A percentile compares a stretch with the other conserved stretches of the same genome.
Evolutionary conservation across 805 yeast genomes (phyloP).

Genomic region (Nakazawaea peltata): DNA sequence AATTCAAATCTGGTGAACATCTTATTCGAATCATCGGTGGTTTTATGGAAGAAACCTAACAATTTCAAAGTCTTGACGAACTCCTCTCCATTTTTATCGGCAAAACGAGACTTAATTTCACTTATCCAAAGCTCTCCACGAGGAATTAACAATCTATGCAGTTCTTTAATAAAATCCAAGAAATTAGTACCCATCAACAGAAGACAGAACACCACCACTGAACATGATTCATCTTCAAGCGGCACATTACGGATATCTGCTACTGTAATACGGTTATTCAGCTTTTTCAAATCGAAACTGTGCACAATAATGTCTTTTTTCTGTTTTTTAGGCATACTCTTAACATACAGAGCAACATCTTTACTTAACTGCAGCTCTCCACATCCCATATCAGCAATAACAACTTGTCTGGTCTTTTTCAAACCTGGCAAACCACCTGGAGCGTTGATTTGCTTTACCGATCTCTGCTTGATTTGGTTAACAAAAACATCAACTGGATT

Average conservation of each 20-base stretch:
- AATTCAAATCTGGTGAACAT: slow-evolving; percentile 96
- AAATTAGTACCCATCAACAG: slow-evolving; percentile 98
- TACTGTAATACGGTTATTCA: slow-evolving; percentile 88
- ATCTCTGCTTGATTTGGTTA: slow-evolving; percentile 52
- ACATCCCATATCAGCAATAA: slow-evolving; percentile 98
- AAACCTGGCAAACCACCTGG: slow-evolving; percentile 94
- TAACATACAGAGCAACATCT: slow-evolving; percentile 48
- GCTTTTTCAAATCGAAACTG: slow-evolving; percentile 85
- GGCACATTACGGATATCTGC: slow-evolving; percentile 95
- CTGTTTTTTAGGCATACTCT: slow-evolving; percentile 24
- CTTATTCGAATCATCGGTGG: slow-evolving; percentile 78
- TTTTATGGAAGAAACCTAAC: slow-evolving; percentile 80
- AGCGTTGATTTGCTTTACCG: slow-evolving; percentile 69
- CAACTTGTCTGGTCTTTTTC: slow-evolving; percentile 43
- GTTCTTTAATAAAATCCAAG: slow-evolving; percentile 85
- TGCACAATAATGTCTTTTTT: slow-evolving; percentile 55
- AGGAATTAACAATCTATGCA: slow-evolving; percentile 78
- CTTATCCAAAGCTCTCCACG: slow-evolving; percentile 97
- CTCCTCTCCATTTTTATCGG: slow-evolving; percentile 68
- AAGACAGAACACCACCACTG: slow-evolving; percentile 86
- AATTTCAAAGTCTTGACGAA: slow-evolving; percentile 73
- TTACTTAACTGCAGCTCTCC: slow-evolving; percentile 89
- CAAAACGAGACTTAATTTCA: slow-evolving; percentile 88
- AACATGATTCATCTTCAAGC: slow-evolving; percentile 65
- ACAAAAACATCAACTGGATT: slow-evolving; percentile 94